Evolutionary conservation across 2,329 filamentous ascomycete genomes (phyloP).

Genomic region (Chaetomium globosum): DNA sequence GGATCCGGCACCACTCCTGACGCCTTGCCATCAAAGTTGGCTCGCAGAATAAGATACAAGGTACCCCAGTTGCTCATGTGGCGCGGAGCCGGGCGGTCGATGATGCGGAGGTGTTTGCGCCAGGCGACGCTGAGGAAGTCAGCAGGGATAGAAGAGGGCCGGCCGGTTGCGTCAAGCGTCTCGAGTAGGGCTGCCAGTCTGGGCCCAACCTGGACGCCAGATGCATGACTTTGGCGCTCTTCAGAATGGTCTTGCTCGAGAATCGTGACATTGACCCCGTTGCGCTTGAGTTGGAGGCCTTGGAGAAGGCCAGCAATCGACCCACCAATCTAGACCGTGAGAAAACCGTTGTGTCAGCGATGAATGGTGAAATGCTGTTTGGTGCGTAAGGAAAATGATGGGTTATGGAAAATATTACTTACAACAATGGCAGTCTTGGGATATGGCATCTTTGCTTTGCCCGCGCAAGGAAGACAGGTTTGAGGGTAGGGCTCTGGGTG

Average conservation of each 20-base stretch:
- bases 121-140: background rate
- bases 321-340: background rate
- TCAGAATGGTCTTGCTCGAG: background rate
- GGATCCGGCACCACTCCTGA: background rate
- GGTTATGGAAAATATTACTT: background rate
- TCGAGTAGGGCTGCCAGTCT: background rate
- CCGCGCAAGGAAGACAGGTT: background rate
- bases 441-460: background rate
- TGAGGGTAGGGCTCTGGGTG: background rate
- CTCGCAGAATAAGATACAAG: background rate
- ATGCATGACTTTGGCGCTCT: background rate
- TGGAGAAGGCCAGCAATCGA: background rate
- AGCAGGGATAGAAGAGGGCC: background rate
- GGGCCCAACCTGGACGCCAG: background rate
- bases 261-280: background rate
- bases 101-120: background rate
- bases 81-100: background rate
- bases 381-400: background rate
- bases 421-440: background rate
- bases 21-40: background rate
- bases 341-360: background rate
- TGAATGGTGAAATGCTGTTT: background rate
- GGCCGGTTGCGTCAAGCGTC: background rate
- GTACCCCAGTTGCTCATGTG: background rate
- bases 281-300: background rate